Base-by-base conservation (phyloP, 352 stramenopile species). In the Phytophthora multivora region DNA sequence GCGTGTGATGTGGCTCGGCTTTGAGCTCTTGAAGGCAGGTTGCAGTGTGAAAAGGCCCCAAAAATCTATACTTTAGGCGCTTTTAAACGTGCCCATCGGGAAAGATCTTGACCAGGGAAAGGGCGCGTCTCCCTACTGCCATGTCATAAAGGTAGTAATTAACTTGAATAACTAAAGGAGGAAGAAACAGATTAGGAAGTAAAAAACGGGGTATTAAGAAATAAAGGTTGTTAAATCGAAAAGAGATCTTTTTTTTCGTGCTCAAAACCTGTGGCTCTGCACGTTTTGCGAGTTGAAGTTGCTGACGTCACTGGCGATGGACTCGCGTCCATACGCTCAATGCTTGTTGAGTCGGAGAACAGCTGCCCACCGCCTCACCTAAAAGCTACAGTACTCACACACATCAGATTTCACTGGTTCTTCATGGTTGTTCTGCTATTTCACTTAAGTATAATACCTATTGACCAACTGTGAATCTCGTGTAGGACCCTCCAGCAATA, bases 101-200 rank as follows among this genome's bases (percentile, higher is more conserved):
- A 42, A 35, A 64, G 56, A 64, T 64, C 47, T 28, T 57, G 36
- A 51, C 55, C 55, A 63, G 36, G 55, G 45, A 48, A 59, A 15
- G 38, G n/a, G 10, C 21, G 47, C 56, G 42, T 62, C 31, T 62
- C 54, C 4, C 35, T 58, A 39, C 16, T 52, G 49, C 54, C 13
- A 16, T n/a, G 18, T 31, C 18, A 52, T 30, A 38, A 43, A 40
- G 42, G 31, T 1, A 9, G 4, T 42, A 45, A 21, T 12, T 33
- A 13, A 8, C 1, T 13, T 13, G 28, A 33, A 33, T 13, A 12
- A 33, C 8, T 33, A 33, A 4, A 1, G 8, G 11, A 33, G 11
- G 7, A 10, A 10, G 5, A 31, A 31, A 9, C 4, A 8, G 7
- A 10, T 8, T 33, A 33, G 28, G 10, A 33, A 33, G 35, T 15